phyloP scores from a whole-genome alignment of 345 rosid genomes.

The Salix dunnii region DNA sequence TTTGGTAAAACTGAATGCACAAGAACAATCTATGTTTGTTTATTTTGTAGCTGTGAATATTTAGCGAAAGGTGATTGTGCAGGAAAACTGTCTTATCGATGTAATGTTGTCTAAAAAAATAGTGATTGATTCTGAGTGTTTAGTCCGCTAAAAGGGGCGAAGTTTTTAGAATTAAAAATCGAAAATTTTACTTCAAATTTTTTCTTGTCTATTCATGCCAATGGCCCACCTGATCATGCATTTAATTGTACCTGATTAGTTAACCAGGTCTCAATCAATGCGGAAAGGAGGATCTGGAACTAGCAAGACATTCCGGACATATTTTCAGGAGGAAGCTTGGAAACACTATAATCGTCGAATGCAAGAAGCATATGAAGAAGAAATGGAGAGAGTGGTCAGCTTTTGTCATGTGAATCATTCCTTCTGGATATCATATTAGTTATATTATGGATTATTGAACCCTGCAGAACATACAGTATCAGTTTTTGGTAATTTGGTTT shows the following conservation, averaged over 20 bases:
- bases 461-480: neutral
- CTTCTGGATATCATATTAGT: too few relatives aligned
- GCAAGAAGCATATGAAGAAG: slow-evolving; percentile 95
- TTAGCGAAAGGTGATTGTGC: too few relatives aligned
- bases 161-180: too few relatives aligned
- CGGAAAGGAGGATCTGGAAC: slow-evolving; percentile 34
- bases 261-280: slow-evolving; percentile 58
- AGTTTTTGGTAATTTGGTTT: neutral
- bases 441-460: neutral
- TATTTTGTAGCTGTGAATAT: too few relatives aligned
- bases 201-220: neutral
- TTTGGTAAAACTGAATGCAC: neutral
- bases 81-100: too few relatives aligned
- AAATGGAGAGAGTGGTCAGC: slow-evolving; percentile 96
- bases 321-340: slow-evolving; percentile 86
- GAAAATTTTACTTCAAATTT: neutral
- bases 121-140: too few relatives aligned
- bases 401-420: neutral
- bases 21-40: neutral
- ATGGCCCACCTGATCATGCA: slow-evolving; percentile 19
- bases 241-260: slow-evolving; percentile 36
- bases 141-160: too few relatives aligned
- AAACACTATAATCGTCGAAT: slow-evolving; percentile 77
- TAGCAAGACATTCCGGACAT: slow-evolving; percentile 60
- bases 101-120: too few relatives aligned